Evolutionary conservation across 2,329 filamentous ascomycete species (phyloP), one percentile per base, ranked within the genome.

Genomic region (Calonectria multiphialidica): DNA sequence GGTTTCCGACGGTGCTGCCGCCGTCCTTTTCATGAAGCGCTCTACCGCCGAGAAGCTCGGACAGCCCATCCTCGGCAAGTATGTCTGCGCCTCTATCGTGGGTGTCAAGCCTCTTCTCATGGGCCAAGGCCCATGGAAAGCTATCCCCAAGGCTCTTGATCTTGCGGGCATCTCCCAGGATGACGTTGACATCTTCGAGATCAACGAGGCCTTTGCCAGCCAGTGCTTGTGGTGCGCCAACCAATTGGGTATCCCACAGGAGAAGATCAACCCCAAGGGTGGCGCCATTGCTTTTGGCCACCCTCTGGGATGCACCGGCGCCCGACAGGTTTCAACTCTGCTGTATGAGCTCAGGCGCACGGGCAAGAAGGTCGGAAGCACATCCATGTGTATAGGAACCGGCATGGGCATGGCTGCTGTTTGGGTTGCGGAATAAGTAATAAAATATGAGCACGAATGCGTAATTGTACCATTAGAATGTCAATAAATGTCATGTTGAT

Each of bases 341-440:
- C 87, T 98, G 75, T 97, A 95, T 77, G 96, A 98, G 90, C 87
- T 98, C 79, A 93, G 91, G 89, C 89, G 96, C 82, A 97, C 91
- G 66, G 92, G 93, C 71, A 90, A 97, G 89, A 94, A 94, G 89
- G 87, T 98, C 73, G 97, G 97, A 64, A 92, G 98, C 49, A 98
- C 95, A 35, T 96, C 93, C 84, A 98, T 98, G 97, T 99, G 97
- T 83, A 87, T 98, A 62, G 97, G 96, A 64, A 98, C 96, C 2
- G 96, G 95, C 66, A 98, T 98, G 97, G 96, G 96, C 65, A 98
- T 98, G 95, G 96, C 95, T 70, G 95, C 96, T 72, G 93, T 98
- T 72, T 98, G 96, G 95, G 96, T 98, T 76, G 94, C 95, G 3
- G 96, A 98, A 88, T 98, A 72, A 23, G 9, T 45, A 49, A 16